Conservation (phyloP, 2,329 filamentous ascomycete species). For the Chaetomiaceae sp. region DNA sequence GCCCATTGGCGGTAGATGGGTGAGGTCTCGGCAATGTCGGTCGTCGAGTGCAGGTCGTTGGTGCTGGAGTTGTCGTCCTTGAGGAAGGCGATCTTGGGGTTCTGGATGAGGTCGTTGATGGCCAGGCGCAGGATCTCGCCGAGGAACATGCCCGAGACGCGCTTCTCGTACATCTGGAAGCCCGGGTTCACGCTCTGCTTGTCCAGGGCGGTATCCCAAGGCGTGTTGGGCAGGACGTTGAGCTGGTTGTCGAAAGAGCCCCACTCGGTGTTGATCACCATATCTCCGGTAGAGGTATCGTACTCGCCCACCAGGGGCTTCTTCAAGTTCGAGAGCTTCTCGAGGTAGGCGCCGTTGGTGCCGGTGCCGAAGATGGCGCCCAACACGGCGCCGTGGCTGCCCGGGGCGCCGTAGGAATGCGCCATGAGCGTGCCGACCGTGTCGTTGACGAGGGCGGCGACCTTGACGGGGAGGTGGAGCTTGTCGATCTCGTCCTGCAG, state of each 20-base stretch:
- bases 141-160: conserved; percentile 95
- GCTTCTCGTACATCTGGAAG: conserved; percentile 98
- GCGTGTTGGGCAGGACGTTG: conserved; percentile 78
- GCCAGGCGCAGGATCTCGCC: conserved; percentile 85
- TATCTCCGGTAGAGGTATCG: conserved; percentile 77
- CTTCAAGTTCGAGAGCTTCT: conserved; percentile 80
- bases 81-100: conserved; percentile 66
- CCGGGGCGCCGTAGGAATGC: conserved; percentile 87
- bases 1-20: conserved; percentile 78
- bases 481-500: conserved; percentile 86
- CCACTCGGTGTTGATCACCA: conserved; percentile 99
- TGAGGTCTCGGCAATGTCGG: conserved; percentile 59
- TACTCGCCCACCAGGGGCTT: conserved; percentile 69
- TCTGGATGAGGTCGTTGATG: conserved; percentile 66
- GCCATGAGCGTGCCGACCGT: conserved; percentile 98
- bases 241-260: conserved; percentile 95
- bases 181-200: conserved; percentile 81
- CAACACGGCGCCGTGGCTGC: conserved; percentile 80
- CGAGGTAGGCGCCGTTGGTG: conserved; percentile 95
- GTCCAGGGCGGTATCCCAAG: conserved; percentile 77
- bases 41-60: conserved; percentile 67
- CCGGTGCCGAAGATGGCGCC: conserved; percentile 97
- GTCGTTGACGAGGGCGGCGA: conserved; percentile 95
- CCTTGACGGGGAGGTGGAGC: conserved; percentile 79
- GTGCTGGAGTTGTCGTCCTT: conserved; percentile 66